Conservation (phyloP, 2,329 filamentous ascomycete species). For the Diplodia scrobiculata region DNA sequence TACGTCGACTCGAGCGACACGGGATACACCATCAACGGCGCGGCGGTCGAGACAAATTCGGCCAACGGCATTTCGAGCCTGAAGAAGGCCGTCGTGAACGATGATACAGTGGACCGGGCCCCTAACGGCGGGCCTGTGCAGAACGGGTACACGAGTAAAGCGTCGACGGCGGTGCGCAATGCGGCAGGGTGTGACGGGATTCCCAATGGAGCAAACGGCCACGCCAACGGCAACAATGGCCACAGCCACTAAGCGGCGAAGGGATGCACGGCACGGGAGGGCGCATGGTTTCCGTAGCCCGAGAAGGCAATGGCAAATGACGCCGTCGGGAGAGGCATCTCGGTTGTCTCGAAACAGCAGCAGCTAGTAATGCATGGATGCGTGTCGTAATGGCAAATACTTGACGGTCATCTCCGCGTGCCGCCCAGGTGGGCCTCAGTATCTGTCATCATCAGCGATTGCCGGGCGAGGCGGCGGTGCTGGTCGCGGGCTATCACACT, state of each 20-base stretch:
- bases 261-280: background rate
- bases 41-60: slow-evolving; percentile 41
- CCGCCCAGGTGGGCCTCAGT: background rate
- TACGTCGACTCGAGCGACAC: slow-evolving; percentile 71
- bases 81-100: slow-evolving; percentile 37
- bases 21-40: slow-evolving; percentile 57
- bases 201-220: slow-evolving; percentile 19
- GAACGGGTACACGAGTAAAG: slow-evolving; percentile 16
- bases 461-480: background rate
- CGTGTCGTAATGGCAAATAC: background rate
- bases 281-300: slow-evolving; percentile 1
- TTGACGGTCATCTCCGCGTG: slow-evolving; percentile 17
- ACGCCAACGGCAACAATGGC: slow-evolving; percentile 3
- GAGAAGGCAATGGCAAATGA: slow-evolving; percentile 11
- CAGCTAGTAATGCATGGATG: slow-evolving; percentile 16
- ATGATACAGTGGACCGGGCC: slow-evolving; percentile 32
- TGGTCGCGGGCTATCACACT: background rate
- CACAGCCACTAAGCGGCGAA: slow-evolving; percentile 8
- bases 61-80: slow-evolving; percentile 32
- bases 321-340: slow-evolving; percentile 3
- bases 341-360: slow-evolving; percentile 24
- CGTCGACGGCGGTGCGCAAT: slow-evolving; percentile 29
- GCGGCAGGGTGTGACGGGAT: slow-evolving; percentile 38
- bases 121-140: slow-evolving; percentile 29
- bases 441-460: slow-evolving; percentile 3